phyloP scores from a whole-genome alignment of 2,329 filamentous ascomycete species.

The Coniosporium tulheliwenetii region DNA sequence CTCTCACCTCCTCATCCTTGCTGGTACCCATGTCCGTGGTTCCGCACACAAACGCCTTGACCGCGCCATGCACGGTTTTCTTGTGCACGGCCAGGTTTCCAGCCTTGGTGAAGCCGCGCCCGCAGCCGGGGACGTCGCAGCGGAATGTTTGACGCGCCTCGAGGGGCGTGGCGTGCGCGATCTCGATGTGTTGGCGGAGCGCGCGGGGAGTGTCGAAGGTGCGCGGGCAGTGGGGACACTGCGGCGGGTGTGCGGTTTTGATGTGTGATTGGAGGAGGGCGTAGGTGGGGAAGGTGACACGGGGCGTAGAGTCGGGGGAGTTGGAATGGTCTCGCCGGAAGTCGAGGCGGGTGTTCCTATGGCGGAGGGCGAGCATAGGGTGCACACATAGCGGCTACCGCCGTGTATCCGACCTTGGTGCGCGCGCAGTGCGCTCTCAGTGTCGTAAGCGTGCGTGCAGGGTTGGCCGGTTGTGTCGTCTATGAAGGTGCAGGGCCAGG shows the following conservation, averaged over 20 bases:
- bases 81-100: conserved; percentile 75
- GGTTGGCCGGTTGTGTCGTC: conserved; percentile 33
- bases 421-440: conserved; percentile 50
- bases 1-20: conserved; percentile 37
- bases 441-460: conserved; percentile 61
- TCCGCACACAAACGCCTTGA: conserved; percentile 64
- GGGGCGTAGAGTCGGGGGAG: too few relatives aligned
- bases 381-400: conserved; percentile 58
- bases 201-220: conserved; percentile 51
- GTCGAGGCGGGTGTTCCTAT: conserved; percentile 7
- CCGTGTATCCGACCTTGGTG: conserved; percentile 59
- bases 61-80: conserved; percentile 59
- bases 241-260: conserved; percentile 52
- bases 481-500: conserved; percentile 54
- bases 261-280: conserved; percentile 59
- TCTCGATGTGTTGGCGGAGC: conserved; percentile 63
- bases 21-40: conserved; percentile 42
- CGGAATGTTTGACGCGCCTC: conserved; percentile 48
- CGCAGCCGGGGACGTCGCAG: conserved; percentile 55
- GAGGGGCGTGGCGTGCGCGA: conserved; percentile 43
- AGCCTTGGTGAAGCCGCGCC: conserved; percentile 62
- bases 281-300: conserved; percentile 48
- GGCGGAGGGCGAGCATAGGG: conserved; percentile 33
- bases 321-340: conserved; percentile 1
- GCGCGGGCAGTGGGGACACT: conserved; percentile 58